Evolutionary conservation across 352 stramenopile species (phyloP).

Genomic region (Pythium phragmiticola): DNA sequence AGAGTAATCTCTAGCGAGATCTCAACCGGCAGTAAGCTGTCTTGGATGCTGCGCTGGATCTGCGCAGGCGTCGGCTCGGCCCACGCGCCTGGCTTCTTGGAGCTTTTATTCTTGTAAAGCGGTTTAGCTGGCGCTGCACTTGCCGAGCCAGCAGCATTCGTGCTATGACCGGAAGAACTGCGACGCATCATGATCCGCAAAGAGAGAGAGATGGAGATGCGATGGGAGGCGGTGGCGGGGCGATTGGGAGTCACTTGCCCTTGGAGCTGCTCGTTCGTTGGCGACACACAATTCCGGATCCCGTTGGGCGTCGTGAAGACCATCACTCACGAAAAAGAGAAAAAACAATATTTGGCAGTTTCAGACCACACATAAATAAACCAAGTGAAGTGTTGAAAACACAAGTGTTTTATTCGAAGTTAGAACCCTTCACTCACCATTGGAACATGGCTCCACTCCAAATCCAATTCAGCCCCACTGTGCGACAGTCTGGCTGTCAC

Average conservation of each 20-base stretch:
- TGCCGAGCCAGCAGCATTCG: neutral
- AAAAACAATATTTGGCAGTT: too few species aligned
- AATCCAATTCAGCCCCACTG: neutral
- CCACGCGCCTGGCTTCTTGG: slow-evolving; percentile 14
- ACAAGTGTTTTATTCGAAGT: neutral
- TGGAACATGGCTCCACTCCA: slow-evolving; percentile 13
- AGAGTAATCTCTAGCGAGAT: slow-evolving; percentile 17
- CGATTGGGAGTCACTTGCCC: slow-evolving; percentile 2
- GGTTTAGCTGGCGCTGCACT: neutral
- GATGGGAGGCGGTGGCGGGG: neutral
- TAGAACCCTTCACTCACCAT: slow-evolving; percentile 1
- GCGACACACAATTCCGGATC: neutral
- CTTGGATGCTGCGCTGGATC: slow-evolving; percentile 21
- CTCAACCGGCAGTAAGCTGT: slow-evolving; percentile 13
- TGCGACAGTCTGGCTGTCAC: too few species aligned
- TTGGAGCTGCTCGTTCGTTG: too few species aligned
- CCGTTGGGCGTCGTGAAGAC: neutral
- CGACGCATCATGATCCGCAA: slow-evolving; percentile 9
- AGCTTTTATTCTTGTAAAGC: neutral
- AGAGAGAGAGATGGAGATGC: slow-evolving; percentile 4
- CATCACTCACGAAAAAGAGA: slow-evolving; percentile 9
- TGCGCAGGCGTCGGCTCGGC: slow-evolving; percentile 19
- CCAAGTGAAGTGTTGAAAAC: neutral
- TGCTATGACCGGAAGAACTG: slow-evolving; percentile 1
- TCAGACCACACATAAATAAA: neutral